These are phyloP conservation scores for Musa itinerans DNA, from an alignment of 176 grass and related monocot genomes.

Conservation along the genomic window DNA sequence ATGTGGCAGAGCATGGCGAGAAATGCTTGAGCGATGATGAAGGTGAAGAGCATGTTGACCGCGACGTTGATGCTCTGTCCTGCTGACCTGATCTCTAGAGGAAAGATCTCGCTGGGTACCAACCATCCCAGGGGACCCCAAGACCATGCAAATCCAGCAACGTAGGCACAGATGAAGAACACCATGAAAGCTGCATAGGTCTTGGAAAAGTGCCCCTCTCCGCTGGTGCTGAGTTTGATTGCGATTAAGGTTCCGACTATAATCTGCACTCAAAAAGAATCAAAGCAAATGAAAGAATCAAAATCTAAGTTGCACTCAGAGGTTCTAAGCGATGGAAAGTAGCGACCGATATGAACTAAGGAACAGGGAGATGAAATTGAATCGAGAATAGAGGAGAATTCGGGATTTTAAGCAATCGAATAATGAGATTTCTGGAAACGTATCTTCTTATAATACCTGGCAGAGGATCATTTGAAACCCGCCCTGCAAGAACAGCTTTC, in stretches of 20 bases:
- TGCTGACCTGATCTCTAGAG: background rate
- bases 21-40: constrained; percentile 3
- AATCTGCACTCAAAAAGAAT: background rate
- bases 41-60: constrained; percentile 4
- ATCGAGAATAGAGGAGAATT: no score
- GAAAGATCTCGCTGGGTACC: constrained; percentile 3
- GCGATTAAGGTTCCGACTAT: background rate
- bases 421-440: background rate
- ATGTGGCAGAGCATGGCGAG: constrained; percentile 3
- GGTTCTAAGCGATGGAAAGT: no score
- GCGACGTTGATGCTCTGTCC: constrained; percentile 7
- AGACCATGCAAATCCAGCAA: constrained; percentile 3
- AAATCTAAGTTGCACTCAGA: no score
- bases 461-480: background rate
- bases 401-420: background rate
- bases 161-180: background rate
- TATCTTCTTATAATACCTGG: background rate
- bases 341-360: no score
- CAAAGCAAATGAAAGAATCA: background rate
- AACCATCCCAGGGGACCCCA: constrained; percentile 8
- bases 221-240: constrained; percentile 1
- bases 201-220: background rate
- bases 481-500: background rate
- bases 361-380: no score
- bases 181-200: background rate